These are phyloP conservation scores for Auricularia heimuer DNA, from an alignment of 768 basidiomycete species.

Conservation along the genomic window DNA sequence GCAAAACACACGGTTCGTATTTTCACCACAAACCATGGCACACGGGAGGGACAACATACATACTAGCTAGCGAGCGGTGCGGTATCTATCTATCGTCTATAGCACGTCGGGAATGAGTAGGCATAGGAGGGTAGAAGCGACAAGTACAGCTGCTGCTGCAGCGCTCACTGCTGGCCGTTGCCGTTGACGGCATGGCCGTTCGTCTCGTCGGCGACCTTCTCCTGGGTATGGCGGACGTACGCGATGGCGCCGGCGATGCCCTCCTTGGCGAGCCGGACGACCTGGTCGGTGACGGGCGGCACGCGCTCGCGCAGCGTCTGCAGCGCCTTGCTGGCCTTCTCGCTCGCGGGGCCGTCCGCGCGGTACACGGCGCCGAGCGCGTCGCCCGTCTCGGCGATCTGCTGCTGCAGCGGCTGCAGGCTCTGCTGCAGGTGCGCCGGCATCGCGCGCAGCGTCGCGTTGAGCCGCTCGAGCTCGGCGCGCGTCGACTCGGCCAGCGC, in stretches of 20 bases:
- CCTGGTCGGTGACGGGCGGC: conserved; percentile 45
- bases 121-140: too few relatives aligned
- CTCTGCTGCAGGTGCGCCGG: conserved; percentile 46
- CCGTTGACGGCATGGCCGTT: background rate
- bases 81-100: too few relatives aligned
- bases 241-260: conserved; percentile 3
- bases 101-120: too few relatives aligned
- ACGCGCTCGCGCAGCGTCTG: conserved; percentile 53
- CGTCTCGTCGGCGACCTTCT: background rate
- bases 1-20: too few relatives aligned
- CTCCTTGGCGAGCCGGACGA: conserved; percentile 1
- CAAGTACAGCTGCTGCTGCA: too few relatives aligned
- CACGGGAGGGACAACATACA: too few relatives aligned
- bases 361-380: conserved; percentile 34
- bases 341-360: conserved; percentile 44
- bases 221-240: conserved; percentile 5
- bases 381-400: conserved; percentile 32
- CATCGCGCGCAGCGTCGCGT: conserved; percentile 41
- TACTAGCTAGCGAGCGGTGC: too few relatives aligned
- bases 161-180: too few relatives aligned
- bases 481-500: background rate
- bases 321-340: conserved; percentile 49
- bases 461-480: background rate
- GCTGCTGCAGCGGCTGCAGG: conserved; percentile 45
- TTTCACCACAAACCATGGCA: too few relatives aligned